Evolutionary conservation across 768 basidiomycete genomes (phyloP).

Genomic region (Mycena venus): DNA sequence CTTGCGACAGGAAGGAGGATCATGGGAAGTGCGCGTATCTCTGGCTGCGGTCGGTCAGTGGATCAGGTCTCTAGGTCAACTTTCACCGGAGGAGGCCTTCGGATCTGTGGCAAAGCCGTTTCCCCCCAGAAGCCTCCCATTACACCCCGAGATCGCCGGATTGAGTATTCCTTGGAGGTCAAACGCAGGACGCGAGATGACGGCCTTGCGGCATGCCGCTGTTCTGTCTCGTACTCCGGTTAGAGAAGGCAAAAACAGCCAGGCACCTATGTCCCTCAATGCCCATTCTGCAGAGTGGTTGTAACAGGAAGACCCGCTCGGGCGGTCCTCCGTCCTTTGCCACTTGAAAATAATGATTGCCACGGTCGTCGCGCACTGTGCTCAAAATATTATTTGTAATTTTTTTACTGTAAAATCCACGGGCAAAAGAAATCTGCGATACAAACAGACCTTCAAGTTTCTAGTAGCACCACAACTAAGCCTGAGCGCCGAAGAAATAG

Average conservation of each 20-base stretch:
- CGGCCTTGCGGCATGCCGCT: slow-evolving; percentile 61
- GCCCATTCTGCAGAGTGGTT: slow-evolving; percentile 46
- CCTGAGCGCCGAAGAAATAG: too few species aligned
- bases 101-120: slow-evolving; percentile 51
- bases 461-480: too few species aligned
- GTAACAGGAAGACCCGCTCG: background rate
- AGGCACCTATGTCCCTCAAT: slow-evolving; percentile 50
- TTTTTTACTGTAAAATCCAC: too few species aligned
- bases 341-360: too few species aligned
- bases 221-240: slow-evolving; percentile 58
- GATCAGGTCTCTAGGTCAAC: slow-evolving; percentile 66
- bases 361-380: too few species aligned
- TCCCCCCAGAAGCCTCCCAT: slow-evolving; percentile 49
- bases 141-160: slow-evolving; percentile 52
- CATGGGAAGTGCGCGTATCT: slow-evolving; percentile 72
- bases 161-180: slow-evolving; percentile 48
- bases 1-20: slow-evolving; percentile 65
- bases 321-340: too few species aligned
- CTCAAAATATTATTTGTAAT: too few species aligned
- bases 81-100: slow-evolving; percentile 57
- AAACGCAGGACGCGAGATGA: slow-evolving; percentile 45
- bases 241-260: slow-evolving; percentile 43
- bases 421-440: too few species aligned
- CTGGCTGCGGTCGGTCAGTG: slow-evolving; percentile 69
- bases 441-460: too few species aligned